A percentile compares a stretch with the other conserved stretches of the same genome.
These are phyloP conservation scores for Friedmanniomyces endolithicus DNA, from an alignment of 495 filamentous ascomycete genomes.

Conservation along the genomic window DNA sequence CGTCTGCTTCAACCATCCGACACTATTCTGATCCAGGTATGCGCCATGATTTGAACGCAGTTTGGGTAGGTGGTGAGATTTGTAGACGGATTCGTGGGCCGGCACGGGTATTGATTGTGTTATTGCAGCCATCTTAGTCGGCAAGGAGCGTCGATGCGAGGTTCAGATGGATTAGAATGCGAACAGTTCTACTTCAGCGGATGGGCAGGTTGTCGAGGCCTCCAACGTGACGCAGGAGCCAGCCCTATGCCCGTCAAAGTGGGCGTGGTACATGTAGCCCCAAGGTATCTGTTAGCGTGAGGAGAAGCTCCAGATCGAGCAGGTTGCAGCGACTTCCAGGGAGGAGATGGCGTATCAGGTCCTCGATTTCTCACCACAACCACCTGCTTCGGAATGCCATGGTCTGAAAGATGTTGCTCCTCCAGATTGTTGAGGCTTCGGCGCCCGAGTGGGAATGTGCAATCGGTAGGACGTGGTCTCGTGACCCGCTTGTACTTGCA, in stretches of 20 bases:
- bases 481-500: no score
- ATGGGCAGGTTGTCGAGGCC: neutral
- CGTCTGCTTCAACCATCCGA: slow-evolving; percentile 20
- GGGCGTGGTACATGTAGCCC: neutral
- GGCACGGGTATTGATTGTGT: slow-evolving; percentile 14
- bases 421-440: no score
- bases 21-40: slow-evolving; percentile 12
- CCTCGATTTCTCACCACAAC: no score
- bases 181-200: neutral
- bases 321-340: neutral
- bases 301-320: neutral
- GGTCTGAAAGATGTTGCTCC: neutral
- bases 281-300: neutral
- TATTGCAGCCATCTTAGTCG: slow-evolving; percentile 7
- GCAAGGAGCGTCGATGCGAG: neutral
- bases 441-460: no score
- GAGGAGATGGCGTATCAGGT: no score
- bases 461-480: no score
- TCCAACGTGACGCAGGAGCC: neutral
- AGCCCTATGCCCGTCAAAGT: neutral
- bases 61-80: slow-evolving; percentile 21
- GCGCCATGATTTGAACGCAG: slow-evolving; percentile 22
- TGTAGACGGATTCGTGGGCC: slow-evolving; percentile 19
- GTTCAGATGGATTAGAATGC: neutral
- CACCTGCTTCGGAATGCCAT: no score